A percentile compares a stretch with the other conserved stretches of the same genome.
Evolutionary conservation across 2,329 filamentous ascomycete species (phyloP).

Genomic region (Bipolaris sorokiniana): DNA sequence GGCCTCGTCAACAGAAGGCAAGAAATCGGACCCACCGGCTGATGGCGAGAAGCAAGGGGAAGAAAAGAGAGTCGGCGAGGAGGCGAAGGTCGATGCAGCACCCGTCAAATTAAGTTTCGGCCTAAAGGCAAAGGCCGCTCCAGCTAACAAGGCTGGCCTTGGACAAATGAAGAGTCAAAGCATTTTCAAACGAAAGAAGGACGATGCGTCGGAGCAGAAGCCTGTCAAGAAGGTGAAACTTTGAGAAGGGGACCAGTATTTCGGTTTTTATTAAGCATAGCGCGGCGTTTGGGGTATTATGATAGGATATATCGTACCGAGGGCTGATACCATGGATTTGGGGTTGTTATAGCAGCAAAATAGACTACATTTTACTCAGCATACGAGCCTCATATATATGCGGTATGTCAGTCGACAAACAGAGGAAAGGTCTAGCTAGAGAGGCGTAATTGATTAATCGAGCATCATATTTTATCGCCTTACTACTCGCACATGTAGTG

Average conservation of each 20-base stretch:
- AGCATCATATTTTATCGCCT: no score
- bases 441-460: no score
- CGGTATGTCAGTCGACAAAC: not conserved
- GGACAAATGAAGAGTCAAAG: slow-evolving; percentile 47
- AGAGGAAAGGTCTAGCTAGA: no score
- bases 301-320: not conserved
- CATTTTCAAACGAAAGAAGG: slow-evolving; percentile 46
- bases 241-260: slow-evolving; percentile 4
- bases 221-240: slow-evolving; percentile 46
- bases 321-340: slow-evolving; percentile 3
- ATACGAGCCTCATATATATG: not conserved
- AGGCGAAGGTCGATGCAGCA: slow-evolving; percentile 45
- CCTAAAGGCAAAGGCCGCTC: slow-evolving; percentile 14
- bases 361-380: not conserved
- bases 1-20: slow-evolving; percentile 33
- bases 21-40: slow-evolving; percentile 61
- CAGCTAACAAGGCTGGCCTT: slow-evolving; percentile 36
- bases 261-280: slow-evolving; percentile 23
- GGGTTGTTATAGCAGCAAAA: not conserved
- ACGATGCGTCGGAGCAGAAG: slow-evolving; percentile 34
- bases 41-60: slow-evolving; percentile 83
- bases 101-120: slow-evolving; percentile 37
- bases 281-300: slow-evolving; percentile 24
- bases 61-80: slow-evolving; percentile 66
- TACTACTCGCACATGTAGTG: no score